Evolutionary conservation across 1,284 basidiomycete genomes (phyloP).

Genomic region (Moesziomyces parantarcticus): DNA sequence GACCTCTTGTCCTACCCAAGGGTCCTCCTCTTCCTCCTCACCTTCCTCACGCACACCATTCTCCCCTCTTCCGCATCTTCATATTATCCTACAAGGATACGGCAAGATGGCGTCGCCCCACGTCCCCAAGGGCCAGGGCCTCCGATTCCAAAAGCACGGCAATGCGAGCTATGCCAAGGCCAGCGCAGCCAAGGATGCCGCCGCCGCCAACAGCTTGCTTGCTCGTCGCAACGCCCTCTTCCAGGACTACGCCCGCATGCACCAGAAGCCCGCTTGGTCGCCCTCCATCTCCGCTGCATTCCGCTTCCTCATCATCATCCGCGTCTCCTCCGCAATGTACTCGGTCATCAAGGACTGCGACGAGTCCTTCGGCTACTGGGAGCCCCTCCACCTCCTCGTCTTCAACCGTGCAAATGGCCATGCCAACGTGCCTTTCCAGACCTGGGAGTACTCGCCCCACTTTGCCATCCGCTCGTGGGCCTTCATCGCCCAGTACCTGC

Average conservation of each 20-base stretch:
- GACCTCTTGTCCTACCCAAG: too few species aligned
- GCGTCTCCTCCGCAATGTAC: constrained; percentile 89
- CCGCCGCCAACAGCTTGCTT: constrained; percentile 34
- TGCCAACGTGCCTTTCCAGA: constrained; percentile 79
- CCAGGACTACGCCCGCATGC: constrained; percentile 32
- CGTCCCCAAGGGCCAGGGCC: constrained; percentile 27
- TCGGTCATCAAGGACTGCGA: constrained; percentile 96
- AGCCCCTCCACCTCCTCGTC: constrained; percentile 89
- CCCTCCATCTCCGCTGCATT: constrained; percentile 77
- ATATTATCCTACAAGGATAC: not conserved
- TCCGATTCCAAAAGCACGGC: constrained; percentile 43
- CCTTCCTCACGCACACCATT: constrained; percentile 1
- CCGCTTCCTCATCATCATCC: constrained; percentile 82
- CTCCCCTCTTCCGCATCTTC: not conserved
- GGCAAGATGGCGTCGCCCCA: constrained; percentile 24
- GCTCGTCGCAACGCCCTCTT: constrained; percentile 47
- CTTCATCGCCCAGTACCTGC: constrained; percentile 76
- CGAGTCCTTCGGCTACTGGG: constrained; percentile 96
- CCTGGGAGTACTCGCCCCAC: constrained; percentile 93
- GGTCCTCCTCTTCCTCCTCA: too few species aligned
- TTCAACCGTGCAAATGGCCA: constrained; percentile 21
- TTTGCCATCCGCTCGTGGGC: constrained; percentile 94
- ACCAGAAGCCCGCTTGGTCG: constrained; percentile 49
- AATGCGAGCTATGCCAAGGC: constrained; percentile 30
- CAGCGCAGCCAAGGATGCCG: constrained; percentile 33